Base-by-base conservation (phyloP, 345 rosid species). In the Bruguiera parviflora region DNA sequence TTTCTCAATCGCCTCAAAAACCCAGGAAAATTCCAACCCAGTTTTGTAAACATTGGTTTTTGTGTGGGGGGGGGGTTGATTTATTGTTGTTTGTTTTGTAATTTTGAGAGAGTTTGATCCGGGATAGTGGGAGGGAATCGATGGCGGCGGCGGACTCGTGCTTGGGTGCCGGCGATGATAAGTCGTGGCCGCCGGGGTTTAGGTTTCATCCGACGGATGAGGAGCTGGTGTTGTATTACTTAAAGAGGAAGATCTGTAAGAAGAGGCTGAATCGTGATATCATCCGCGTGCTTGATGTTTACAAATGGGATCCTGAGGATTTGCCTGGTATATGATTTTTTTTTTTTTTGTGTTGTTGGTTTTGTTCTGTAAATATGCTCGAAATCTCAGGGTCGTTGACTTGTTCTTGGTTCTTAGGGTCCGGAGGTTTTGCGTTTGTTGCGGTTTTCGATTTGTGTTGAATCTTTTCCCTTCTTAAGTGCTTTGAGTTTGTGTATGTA, bases 161-260 rank as follows among this genome's bases (percentile, higher is more conserved):
- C 13, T 46, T 66, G 61, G 73, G 37, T 22, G 67, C 64, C 29
- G 71, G 70, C 57, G 90, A 71, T 0, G 88, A 80, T 0, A 69
- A 79, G 64, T 61, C 28, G 22, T 83, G 88, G 95, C 96, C 97
- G 0, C 98, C 98, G 4, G 97, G 98, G 67, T 94, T 94, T 71
- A 76, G 97, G 75, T 91, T 94, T 76, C 92, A 94, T 61, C 98
- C 98, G 11, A 94, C 97, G 1, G 98, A 94, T 61, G 97, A 94
- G 73, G 98, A 94, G 80, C 83, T 94, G 63, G 77, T 94, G 3
- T 72, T 87, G 16, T 94, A 87, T 60, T 87, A 88, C 61, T 79
- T 94, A 60, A 91, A 94, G 84, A 84, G 83, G 85, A 94, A 91
- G 87, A 86, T 91, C 75, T 87, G 95, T 43, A 77, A 75, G 64